Conservation (phyloP, 2,329 filamentous ascomycete genomes). For the Penicillium sp. region DNA sequence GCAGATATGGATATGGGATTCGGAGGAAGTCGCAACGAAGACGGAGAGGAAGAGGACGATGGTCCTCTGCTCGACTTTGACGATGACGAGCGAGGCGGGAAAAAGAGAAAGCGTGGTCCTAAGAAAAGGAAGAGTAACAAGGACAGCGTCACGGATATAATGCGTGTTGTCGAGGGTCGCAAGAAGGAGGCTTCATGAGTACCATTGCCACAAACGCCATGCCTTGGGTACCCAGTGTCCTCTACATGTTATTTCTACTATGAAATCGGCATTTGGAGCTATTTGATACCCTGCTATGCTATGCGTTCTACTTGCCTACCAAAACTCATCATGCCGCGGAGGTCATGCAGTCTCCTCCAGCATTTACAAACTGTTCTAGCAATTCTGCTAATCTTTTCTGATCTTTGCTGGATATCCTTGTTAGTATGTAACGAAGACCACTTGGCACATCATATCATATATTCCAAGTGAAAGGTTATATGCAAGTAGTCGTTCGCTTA, state of each 20-base stretch:
- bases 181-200: constrained; percentile 39
- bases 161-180: constrained; percentile 70
- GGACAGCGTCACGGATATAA: constrained; percentile 73
- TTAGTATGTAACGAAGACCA: neutral
- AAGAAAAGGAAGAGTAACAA: constrained; percentile 54
- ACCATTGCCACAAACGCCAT: neutral
- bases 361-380: neutral
- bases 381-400: neutral
- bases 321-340: neutral
- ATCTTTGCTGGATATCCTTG: neutral
- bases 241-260: neutral
- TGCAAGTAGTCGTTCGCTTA: neutral
- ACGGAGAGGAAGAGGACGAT: constrained; percentile 75
- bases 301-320: neutral
- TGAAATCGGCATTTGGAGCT: neutral
- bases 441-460: neutral
- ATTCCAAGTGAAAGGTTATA: neutral
- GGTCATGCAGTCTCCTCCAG: too few species aligned
- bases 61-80: constrained; percentile 58
- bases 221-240: neutral
- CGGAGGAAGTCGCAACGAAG: constrained; percentile 79
- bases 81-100: constrained; percentile 30
- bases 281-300: neutral
- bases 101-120: constrained; percentile 54
- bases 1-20: constrained; percentile 95